These are phyloP conservation scores for Trametes punicea DNA, from an alignment of 768 basidiomycete genomes.

Conservation along the genomic window DNA sequence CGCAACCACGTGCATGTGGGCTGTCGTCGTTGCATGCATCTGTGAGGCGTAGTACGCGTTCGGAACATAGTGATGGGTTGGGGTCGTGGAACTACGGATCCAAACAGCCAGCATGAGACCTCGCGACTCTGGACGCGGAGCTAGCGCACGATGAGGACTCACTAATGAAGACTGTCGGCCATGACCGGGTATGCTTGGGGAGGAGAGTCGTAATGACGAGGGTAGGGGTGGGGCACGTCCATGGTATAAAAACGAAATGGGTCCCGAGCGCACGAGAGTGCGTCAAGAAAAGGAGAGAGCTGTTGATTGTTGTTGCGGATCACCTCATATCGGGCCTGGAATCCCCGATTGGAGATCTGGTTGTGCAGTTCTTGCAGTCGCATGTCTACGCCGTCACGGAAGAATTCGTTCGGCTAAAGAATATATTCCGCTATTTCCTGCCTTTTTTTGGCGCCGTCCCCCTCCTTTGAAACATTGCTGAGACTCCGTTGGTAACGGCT, in stretches of 20 bases:
- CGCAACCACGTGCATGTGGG: slow-evolving; percentile 46
- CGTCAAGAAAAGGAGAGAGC: slow-evolving; percentile 21
- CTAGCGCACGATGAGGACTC: slow-evolving; percentile 16
- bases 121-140: background rate
- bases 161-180: slow-evolving; percentile 35
- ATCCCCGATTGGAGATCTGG: slow-evolving; percentile 26
- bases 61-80: slow-evolving; percentile 27
- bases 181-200: slow-evolving; percentile 27
- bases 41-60: slow-evolving; percentile 23
- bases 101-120: background rate
- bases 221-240: slow-evolving; percentile 23
- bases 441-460: slow-evolving; percentile 3
- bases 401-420: slow-evolving; percentile 17
- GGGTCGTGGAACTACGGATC: slow-evolving; percentile 22
- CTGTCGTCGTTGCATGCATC: slow-evolving; percentile 36
- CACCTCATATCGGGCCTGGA: slow-evolving; percentile 33
- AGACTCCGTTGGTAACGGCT: slow-evolving; percentile 12
- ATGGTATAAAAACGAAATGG: slow-evolving; percentile 28
- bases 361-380: slow-evolving; percentile 14
- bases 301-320: slow-evolving; percentile 35
- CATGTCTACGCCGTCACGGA: slow-evolving; percentile 19
- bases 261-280: slow-evolving; percentile 17
- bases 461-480: slow-evolving; percentile 14
- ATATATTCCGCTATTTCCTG: slow-evolving; percentile 12
- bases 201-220: slow-evolving; percentile 27